phyloP scores from a whole-genome alignment of 768 basidiomycete genomes.

The Pulveroboletus sp. region DNA sequence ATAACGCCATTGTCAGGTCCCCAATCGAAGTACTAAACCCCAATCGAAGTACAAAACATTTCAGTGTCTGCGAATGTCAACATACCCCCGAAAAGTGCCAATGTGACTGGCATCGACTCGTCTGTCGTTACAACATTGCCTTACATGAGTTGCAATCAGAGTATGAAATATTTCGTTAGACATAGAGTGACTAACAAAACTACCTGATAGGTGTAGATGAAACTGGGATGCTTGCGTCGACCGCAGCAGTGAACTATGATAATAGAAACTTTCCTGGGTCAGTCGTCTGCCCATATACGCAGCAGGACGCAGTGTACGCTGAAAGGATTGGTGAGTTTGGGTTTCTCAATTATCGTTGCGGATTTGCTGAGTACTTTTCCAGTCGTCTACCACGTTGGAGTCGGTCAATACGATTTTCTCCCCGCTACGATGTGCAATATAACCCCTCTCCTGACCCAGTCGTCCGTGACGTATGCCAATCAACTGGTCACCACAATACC shows the following conservation, averaged over 20 bases:
- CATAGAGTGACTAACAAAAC: neutral
- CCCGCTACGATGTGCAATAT: slow-evolving; percentile 6
- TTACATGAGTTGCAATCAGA: neutral
- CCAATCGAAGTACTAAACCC: no score
- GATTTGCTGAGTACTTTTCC: neutral
- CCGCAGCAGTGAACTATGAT: neutral
- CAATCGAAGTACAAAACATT: neutral
- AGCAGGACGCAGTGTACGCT: neutral
- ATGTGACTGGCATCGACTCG: neutral
- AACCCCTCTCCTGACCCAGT: neutral
- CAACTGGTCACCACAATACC: neutral
- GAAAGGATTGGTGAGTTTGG: neutral
- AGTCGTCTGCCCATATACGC: neutral
- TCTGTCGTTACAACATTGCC: neutral
- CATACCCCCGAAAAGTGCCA: no score
- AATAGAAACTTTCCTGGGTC: slow-evolving; percentile 1
- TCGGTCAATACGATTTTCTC: neutral
- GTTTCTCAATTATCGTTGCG: neutral
- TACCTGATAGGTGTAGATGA: neutral
- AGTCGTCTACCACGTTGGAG: slow-evolving; percentile 1
- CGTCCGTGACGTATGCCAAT: slow-evolving; percentile 2
- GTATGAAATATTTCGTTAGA: neutral
- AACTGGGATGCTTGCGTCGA: neutral
- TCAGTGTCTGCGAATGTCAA: neutral
- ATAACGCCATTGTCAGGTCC: no score